Evolutionary conservation across 2,329 filamentous ascomycete species (phyloP).

Genomic region (Stachybotrys elegans): DNA sequence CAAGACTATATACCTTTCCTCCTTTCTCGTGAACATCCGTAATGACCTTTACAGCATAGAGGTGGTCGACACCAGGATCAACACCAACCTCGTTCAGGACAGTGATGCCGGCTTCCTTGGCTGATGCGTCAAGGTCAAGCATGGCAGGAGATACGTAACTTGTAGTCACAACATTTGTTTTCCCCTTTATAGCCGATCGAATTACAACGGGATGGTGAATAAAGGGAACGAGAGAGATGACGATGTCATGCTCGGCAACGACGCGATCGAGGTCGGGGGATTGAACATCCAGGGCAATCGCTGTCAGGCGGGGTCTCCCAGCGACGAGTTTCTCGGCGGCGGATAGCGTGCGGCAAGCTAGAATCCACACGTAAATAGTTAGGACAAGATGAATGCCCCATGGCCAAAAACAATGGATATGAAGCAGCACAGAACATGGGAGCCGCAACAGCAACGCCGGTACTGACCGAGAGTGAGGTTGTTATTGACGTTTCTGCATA

Average conservation of each 20-base stretch:
- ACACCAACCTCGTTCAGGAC: slow-evolving; percentile 69
- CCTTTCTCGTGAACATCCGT: slow-evolving; percentile 60
- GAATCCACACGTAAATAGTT: no score
- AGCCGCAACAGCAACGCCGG: background rate
- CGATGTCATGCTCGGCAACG: slow-evolving; percentile 12
- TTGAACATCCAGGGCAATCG: slow-evolving; percentile 12
- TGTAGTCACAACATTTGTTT: slow-evolving; percentile 71
- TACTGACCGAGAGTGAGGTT: slow-evolving; percentile 11
- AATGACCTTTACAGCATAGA: slow-evolving; percentile 62
- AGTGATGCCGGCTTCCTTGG: slow-evolving; percentile 65
- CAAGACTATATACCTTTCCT: slow-evolving; percentile 41
- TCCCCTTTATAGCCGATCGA: slow-evolving; percentile 62
- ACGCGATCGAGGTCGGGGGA: slow-evolving; percentile 11
- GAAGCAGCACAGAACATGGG: no score
- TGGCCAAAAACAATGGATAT: no score
- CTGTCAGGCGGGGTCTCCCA: background rate
- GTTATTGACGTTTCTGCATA: slow-evolving; percentile 9
- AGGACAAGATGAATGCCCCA: no score
- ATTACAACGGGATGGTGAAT: slow-evolving; percentile 41
- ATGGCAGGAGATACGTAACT: slow-evolving; percentile 68
- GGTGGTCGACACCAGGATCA: slow-evolving; percentile 53
- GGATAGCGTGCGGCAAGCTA: slow-evolving; percentile 10
- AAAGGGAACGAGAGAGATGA: slow-evolving; percentile 19
- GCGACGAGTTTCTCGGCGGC: slow-evolving; percentile 4
- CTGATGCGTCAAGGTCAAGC: slow-evolving; percentile 55